Evolutionary conservation across 1,284 basidiomycete genomes (phyloP).

Genomic region (Stygiomarasmius scandens): DNA sequence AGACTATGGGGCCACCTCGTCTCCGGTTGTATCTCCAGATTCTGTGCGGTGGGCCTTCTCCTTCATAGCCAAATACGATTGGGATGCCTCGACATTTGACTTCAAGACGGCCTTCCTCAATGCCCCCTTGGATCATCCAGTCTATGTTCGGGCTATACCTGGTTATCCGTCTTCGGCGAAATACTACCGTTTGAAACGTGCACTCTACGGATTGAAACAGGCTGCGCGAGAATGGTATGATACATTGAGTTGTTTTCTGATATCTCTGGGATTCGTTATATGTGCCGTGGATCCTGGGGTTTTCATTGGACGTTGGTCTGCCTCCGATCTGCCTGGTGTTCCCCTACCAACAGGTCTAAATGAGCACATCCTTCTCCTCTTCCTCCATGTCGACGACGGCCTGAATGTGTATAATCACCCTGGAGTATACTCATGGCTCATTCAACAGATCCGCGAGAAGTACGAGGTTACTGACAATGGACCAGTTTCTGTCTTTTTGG

Average conservation of each 20-base stretch:
- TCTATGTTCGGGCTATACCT: constrained; percentile 37
- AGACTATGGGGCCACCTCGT: constrained; percentile 37
- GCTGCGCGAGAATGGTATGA: constrained; percentile 36
- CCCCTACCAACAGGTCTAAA: no score
- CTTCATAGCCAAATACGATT: constrained; percentile 26
- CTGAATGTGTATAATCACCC: background rate
- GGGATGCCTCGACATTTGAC: constrained; percentile 30
- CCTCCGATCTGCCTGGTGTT: no score
- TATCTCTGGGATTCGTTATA: constrained; percentile 21
- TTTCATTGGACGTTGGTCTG: no score
- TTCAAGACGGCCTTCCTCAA: constrained; percentile 38
- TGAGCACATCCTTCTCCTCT: background rate
- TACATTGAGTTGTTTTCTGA: constrained; percentile 24
- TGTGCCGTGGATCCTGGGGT: no score
- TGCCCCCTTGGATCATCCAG: constrained; percentile 27
- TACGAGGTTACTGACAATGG: background rate
- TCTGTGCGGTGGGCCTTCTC: constrained; percentile 34
- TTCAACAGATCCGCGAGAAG: background rate
- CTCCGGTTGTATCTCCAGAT: constrained; percentile 33
- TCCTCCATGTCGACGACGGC: constrained; percentile 9
- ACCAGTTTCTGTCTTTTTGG: background rate
- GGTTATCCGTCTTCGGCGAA: constrained; percentile 21
- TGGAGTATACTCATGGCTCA: constrained; percentile 5
- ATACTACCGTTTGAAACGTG: constrained; percentile 23
- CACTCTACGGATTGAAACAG: constrained; percentile 42